Evolutionary conservation across 139 green algal genomes (phyloP), one percentile per base, ranked within the genome.

Genomic region (Protoeuglena noctilucae): DNA sequence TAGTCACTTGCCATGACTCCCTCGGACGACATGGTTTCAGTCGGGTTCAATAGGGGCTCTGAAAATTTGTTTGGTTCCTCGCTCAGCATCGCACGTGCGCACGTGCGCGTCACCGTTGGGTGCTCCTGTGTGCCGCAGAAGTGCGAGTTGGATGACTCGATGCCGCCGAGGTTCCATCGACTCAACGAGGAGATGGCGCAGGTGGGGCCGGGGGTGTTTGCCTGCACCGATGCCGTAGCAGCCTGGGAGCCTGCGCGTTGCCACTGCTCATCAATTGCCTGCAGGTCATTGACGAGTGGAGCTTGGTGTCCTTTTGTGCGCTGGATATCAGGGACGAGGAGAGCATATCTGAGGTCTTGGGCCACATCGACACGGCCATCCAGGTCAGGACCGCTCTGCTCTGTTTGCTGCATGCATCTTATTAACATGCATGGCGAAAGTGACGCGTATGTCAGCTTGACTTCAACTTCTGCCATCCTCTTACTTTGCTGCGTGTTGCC

Each of bases 301-400:
- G 67, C 62, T 77, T 95, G 45, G 77, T 96, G 29, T 75, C 59
- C 54, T 96, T 94, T 57, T 51, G 82, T 25, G 70, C 83, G n/a
- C 71, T 95, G 46, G 86, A 96, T 65, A 81, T 87, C 24, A 79
- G 43, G 2, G 75, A 88, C 31, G 82, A 90, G 30, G 80, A 93
- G 18, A 74, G 65, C 28, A 24, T 59, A 4, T 23, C 23, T 23
- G 27, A 59, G 22, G 18, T 64, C 19, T 29, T 61, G 40, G 40
- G 19, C n/a, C 48, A 25, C 24, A 14, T 25, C 12, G 34, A 43
- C 34, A 12, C 12, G 9, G 34, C 34, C 9, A n/a, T n/a, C n/a
- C n/a, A n/a, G n/a, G n/a, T n/a, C n/a, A n/a, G n/a, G n/a, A n/a
- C n/a, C n/a, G 17, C 7, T 39, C 1, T 55, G 9, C 18, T 40